Percentiles rank a stretch among this genome's conserved stretches.
Evolutionary conservation across 805 yeast species (phyloP).

Genomic region (Kodamaea fukazawae): DNA sequence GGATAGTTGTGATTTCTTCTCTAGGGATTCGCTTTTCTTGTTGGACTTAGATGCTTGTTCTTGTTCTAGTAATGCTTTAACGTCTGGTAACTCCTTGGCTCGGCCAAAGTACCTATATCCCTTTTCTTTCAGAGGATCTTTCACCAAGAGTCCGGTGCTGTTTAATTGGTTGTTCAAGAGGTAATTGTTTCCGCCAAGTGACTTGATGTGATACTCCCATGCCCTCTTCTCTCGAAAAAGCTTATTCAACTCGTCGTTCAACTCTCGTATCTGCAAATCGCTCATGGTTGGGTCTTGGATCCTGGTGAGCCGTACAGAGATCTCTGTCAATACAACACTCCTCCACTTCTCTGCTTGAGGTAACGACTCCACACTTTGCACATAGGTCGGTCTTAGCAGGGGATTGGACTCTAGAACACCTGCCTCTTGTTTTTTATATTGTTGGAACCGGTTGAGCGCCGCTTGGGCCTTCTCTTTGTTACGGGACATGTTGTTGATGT

Average conservation of each 20-base stretch:
- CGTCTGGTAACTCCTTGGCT: constrained; percentile 78
- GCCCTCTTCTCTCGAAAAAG: constrained; percentile 63
- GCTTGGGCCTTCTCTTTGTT: constrained; percentile 76
- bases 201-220: constrained; percentile 75
- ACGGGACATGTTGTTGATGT: constrained; percentile 56
- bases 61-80: constrained; percentile 28
- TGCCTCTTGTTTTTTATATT: constrained; percentile 54
- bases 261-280: constrained; percentile 64
- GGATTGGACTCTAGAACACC: constrained; percentile 58
- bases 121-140: constrained; percentile 17
- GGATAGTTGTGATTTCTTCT: constrained; percentile 17
- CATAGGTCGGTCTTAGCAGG: constrained; percentile 58
- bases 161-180: constrained; percentile 27
- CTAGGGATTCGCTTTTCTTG: constrained; percentile 17
- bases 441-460: constrained; percentile 62
- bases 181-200: constrained; percentile 74
- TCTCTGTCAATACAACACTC: constrained; percentile 57
- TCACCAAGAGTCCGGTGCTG: constrained; percentile 10
- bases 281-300: constrained; percentile 58
- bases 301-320: constrained; percentile 55
- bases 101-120: constrained; percentile 81
- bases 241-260: constrained; percentile 72
- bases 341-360: constrained; percentile 75
- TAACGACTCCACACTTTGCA: constrained; percentile 50
- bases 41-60: constrained; percentile 26